Conservation (phyloP, 1,284 basidiomycete genomes). For the Cutaneotrichosporon cutaneum region DNA sequence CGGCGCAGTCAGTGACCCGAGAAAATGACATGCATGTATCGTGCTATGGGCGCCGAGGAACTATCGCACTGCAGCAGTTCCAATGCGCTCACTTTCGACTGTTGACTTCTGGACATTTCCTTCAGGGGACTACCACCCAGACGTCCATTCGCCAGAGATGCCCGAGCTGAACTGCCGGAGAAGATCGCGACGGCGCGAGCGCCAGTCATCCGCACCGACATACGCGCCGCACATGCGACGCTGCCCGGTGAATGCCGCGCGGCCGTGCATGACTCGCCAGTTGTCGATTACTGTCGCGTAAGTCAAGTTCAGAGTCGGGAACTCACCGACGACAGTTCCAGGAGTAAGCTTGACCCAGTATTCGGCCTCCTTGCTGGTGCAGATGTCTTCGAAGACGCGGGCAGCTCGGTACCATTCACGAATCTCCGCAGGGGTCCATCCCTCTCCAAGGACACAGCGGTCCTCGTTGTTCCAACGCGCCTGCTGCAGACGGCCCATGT, state of each 20-base stretch:
- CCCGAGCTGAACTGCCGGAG: background rate
- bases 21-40: no score
- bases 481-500: conserved; percentile 64
- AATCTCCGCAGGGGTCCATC: conserved; percentile 61
- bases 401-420: conserved; percentile 84
- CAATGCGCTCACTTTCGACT: no score
- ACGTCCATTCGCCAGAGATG: background rate
- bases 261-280: conserved; percentile 89
- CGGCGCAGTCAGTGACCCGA: no score
- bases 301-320: background rate
- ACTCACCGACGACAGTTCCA: conserved; percentile 79
- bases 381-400: conserved; percentile 69
- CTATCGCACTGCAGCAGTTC: no score
- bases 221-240: conserved; percentile 95
- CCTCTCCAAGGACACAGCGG: conserved; percentile 68
- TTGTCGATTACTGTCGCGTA: conserved; percentile 77
- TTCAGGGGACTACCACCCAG: conserved; percentile 6
- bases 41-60: no score
- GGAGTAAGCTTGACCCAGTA: conserved; percentile 86
- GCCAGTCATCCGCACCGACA: conserved; percentile 84
- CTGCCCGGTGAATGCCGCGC: conserved; percentile 81
- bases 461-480: conserved; percentile 97
- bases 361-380: conserved; percentile 78
- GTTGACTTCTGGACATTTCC: no score
- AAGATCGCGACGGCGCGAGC: conserved; percentile 70